A percentile compares a stretch with the other conserved stretches of the same genome.
These are phyloP conservation scores for Globisporangium cederbergense DNA, from an alignment of 352 stramenopile genomes.

Conservation along the genomic window DNA sequence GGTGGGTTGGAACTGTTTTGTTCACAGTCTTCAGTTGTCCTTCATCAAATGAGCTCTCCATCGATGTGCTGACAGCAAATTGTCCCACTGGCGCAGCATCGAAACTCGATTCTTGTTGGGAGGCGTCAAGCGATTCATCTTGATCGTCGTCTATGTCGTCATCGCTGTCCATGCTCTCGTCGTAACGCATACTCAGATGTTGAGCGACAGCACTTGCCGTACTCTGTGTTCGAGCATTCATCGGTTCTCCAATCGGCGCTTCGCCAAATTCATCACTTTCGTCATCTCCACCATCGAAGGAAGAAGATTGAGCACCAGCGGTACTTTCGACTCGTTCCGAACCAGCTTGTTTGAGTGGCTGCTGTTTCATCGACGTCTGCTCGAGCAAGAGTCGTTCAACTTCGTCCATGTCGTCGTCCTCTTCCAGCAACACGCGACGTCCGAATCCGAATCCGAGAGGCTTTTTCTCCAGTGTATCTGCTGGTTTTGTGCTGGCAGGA, in stretches of 20 bases:
- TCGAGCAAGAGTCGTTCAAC: slow-evolving; percentile 22
- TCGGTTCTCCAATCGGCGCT: neutral
- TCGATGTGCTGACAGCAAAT: neutral
- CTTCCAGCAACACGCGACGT: neutral
- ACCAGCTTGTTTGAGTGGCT: too few species aligned
- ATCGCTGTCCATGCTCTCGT: neutral
- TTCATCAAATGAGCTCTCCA: slow-evolving; percentile 1
- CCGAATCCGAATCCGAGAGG: neutral
- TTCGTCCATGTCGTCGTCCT: slow-evolving; percentile 37
- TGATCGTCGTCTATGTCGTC: neutral
- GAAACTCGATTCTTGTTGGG: neutral
- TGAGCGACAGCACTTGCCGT: neutral
- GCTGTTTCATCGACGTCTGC: slow-evolving; percentile 7
- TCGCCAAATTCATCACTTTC: slow-evolving; percentile 8
- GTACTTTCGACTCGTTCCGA: neutral
- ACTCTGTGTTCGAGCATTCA: neutral
- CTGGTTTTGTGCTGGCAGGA: neutral
- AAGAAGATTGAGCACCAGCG: neutral
- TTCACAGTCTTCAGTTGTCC: neutral
- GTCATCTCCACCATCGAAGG: neutral
- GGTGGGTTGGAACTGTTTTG: neutral
- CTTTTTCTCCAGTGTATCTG: neutral
- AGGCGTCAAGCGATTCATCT: slow-evolving; percentile 1
- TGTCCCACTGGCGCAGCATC: neutral
- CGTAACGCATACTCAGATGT: neutral